Percentiles rank a stretch among this genome's conserved stretches.
Evolutionary conservation across 371 early-diverging fungal genomes (phyloP).

Genomic region (Parasitella parasitica): DNA sequence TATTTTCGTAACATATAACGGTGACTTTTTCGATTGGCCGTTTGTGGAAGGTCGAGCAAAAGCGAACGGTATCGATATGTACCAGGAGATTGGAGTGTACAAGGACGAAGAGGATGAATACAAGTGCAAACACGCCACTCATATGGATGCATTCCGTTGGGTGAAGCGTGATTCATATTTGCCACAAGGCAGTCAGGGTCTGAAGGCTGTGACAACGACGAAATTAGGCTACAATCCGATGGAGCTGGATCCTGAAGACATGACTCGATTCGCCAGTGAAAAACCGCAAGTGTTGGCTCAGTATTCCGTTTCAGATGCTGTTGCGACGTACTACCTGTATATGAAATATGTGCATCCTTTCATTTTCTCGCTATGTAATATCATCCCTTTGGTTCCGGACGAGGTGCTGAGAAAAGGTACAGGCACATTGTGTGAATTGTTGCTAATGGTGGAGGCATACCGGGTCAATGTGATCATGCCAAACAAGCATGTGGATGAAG

Average conservation of each 20-base stretch:
- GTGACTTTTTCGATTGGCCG: slow-evolving; percentile 99
- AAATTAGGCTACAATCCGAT: slow-evolving; percentile 99
- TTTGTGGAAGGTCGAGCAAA: slow-evolving; percentile 92
- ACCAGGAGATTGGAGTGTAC: slow-evolving; percentile 81
- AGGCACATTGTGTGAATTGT: slow-evolving; percentile 97
- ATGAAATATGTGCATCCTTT: slow-evolving; percentile 99
- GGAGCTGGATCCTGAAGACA: slow-evolving; percentile 99
- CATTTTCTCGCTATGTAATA: slow-evolving; percentile 98
- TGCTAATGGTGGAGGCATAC: slow-evolving; percentile 98
- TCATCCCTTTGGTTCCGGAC: slow-evolving; percentile 97
- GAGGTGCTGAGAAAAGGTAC: slow-evolving; percentile 97
- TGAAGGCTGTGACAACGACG: slow-evolving; percentile 95
- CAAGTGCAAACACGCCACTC: slow-evolving; percentile 87
- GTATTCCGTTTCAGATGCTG: slow-evolving; percentile 99
- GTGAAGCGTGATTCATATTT: slow-evolving; percentile 99
- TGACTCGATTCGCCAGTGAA: slow-evolving; percentile 95
- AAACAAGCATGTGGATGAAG: slow-evolving; percentile 87
- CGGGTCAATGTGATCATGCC: slow-evolving; percentile 94
- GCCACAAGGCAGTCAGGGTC: slow-evolving; percentile 97
- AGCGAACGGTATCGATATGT: slow-evolving; percentile 83
- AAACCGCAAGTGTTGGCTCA: slow-evolving; percentile 97
- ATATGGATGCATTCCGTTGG: slow-evolving; percentile 99
- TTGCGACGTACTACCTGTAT: slow-evolving; percentile 99
- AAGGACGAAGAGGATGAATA: slow-evolving; percentile 86
- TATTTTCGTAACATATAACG: slow-evolving; percentile 98